Conservation (phyloP, 202 grass and related monocot genomes). For the Sporobolus alterniflorus region DNA sequence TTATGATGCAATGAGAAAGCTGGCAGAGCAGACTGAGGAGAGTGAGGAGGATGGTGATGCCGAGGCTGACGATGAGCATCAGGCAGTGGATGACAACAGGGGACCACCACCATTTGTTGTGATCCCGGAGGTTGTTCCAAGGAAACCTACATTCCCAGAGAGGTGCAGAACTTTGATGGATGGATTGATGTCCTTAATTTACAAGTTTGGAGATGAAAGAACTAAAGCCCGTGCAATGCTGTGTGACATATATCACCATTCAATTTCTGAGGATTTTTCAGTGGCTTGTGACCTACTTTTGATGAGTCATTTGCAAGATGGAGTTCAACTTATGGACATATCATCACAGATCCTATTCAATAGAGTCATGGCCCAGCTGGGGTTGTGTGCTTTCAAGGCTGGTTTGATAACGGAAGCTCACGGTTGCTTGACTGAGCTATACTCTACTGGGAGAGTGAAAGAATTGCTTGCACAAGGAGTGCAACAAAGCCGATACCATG, state of each 20-base stretch:
- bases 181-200: conserved; percentile 70
- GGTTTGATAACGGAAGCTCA: conserved; percentile 87
- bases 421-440: conserved; percentile 81
- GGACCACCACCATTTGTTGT: conserved; percentile 65
- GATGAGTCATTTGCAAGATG: conserved; percentile 87
- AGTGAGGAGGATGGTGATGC: conserved; percentile 40
- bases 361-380: conserved; percentile 73
- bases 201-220: conserved; percentile 79
- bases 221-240: conserved; percentile 86
- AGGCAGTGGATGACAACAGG: conserved; percentile 40
- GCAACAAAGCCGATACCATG: conserved; percentile 76
- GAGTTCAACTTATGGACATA: conserved; percentile 80
- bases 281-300: conserved; percentile 73
- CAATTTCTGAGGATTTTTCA: conserved; percentile 73
- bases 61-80: conserved; percentile 43
- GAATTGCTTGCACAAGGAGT: conserved; percentile 94
- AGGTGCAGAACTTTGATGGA: conserved; percentile 78
- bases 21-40: conserved; percentile 49
- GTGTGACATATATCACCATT: conserved; percentile 92
- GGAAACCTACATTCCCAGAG: conserved; percentile 77
- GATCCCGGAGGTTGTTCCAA: conserved; percentile 80
- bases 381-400: conserved; percentile 73
- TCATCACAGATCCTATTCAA: conserved; percentile 84
- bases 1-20: conserved; percentile 85
- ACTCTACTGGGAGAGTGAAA: conserved; percentile 78